Evolutionary conservation across 495 filamentous ascomycete species (phyloP), one percentile per base, ranked within the genome.

Genomic region (Penicillium taxi): DNA sequence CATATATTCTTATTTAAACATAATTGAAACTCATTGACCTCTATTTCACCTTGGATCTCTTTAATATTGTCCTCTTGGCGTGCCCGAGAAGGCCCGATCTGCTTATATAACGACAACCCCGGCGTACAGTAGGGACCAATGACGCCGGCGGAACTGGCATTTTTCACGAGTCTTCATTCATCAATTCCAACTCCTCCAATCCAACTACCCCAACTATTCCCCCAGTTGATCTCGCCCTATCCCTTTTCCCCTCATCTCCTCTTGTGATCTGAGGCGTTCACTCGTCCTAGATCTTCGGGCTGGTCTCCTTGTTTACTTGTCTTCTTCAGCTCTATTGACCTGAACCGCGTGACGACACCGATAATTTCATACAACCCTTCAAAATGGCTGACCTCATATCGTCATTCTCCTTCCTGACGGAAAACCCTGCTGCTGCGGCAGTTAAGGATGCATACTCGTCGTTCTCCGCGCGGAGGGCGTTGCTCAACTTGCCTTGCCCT

Each of bases 401-500:
- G 55, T 67, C 80, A 12, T 58, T 85, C 35, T 76, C 72, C 34
- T 79, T 86, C 55, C 50, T 93, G 28, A 74, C 69, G 44, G 73
- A 80, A 40, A 95, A 94, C 53, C 71, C 84, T 35, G 62, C 90
- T 28, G 67, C 75, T 40, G 66, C 73, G 33, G 69, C 77, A 35
- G 53, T 94, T 43, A 71, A 73, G 62, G 82, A 94, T 69, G 79
- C 77, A 61, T 93, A 91, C 66, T 70, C 61, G 42, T 74, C 79
- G 26, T 98, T 98, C 61, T 79, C 80, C 30, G 83, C 90, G 39
- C 77, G 84, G 65, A 80, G 91, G 69, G 82, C 77, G 46, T 79
- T 80, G 58, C 74, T 99, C 44, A 90, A 88, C 42, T 72, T 99
- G 33, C 74, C 81, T 20, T 95, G 96, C 61, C 91, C 91, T 20